These are phyloP conservation scores for Aureobasidium sp. DNA, from an alignment of 2,329 filamentous ascomycete species.

Conservation along the genomic window DNA sequence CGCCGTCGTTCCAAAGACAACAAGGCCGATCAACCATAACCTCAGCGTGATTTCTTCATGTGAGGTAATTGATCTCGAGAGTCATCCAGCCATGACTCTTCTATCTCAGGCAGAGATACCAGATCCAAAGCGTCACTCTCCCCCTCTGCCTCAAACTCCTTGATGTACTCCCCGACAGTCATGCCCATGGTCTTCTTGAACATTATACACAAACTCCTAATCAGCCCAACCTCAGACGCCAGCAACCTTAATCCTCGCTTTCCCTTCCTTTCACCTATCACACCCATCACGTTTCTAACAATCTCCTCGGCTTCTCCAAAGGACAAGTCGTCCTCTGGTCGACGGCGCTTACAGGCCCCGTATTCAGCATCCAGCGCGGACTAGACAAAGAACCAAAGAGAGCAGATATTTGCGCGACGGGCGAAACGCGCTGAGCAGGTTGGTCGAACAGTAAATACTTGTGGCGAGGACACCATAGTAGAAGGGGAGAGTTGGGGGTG, in stretches of 20 bases:
- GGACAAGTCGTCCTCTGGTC: constrained; percentile 28
- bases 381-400: constrained; percentile 41
- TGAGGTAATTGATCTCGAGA: too few species aligned
- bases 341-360: constrained; percentile 53
- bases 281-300: constrained; percentile 11
- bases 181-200: constrained; percentile 51
- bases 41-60: too few species aligned
- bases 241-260: constrained; percentile 32
- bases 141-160: background rate
- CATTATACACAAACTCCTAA: constrained; percentile 51
- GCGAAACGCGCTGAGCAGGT: constrained; percentile 55
- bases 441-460: constrained; percentile 54
- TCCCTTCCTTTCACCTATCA: constrained; percentile 29
- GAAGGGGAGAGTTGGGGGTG: constrained; percentile 31
- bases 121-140: background rate
- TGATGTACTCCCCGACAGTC: constrained; percentile 28
- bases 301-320: constrained; percentile 16
- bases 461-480: constrained; percentile 53
- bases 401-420: constrained; percentile 50
- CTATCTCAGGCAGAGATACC: too few species aligned
- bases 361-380: constrained; percentile 47
- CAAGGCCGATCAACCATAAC: too few species aligned
- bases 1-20: too few species aligned
- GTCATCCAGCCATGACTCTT: too few species aligned
- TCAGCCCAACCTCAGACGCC: constrained; percentile 46